A percentile compares a stretch with the other conserved stretches of the same genome.
These are phyloP conservation scores for Trichoderma endophyticum DNA, from an alignment of 2,329 filamentous ascomycete genomes.

Conservation along the genomic window DNA sequence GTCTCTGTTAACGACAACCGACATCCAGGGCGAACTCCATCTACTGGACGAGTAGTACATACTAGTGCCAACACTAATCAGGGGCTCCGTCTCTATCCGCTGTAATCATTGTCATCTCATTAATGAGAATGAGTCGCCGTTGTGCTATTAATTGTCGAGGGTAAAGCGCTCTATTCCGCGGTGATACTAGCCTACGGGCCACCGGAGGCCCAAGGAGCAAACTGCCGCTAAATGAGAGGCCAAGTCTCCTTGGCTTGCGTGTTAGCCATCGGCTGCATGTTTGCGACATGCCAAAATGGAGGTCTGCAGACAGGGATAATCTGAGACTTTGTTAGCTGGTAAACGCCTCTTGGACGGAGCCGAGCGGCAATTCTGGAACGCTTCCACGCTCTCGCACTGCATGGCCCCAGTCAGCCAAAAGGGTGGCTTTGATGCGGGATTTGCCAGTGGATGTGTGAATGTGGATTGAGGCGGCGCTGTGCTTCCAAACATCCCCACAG, in stretches of 20 bases:
- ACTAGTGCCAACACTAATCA: neutral
- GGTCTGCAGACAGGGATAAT: neutral
- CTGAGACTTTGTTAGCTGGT: neutral
- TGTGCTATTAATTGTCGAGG: neutral
- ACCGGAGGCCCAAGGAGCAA: neutral
- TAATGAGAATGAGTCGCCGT: neutral
- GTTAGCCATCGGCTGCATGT: neutral
- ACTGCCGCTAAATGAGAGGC: neutral
- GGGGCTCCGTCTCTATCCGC: neutral
- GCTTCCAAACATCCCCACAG: neutral
- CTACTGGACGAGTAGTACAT: too few relatives aligned
- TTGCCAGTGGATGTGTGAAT: neutral
- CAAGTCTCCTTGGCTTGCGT: neutral
- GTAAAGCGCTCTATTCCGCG: neutral
- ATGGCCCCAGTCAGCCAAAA: neutral
- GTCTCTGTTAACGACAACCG: neutral
- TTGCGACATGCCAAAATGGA: neutral
- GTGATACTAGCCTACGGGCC: neutral
- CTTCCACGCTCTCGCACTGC: neutral
- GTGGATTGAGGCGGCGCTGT: neutral
- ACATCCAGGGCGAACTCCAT: too few relatives aligned
- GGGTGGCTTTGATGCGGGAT: neutral
- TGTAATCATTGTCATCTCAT: neutral
- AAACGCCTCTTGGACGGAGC: neutral
- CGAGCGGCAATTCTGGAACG: constrained; percentile 14